phyloP scores from a whole-genome alignment of 2,329 filamentous ascomycete genomes.

The Biscogniauxia sp. region DNA sequence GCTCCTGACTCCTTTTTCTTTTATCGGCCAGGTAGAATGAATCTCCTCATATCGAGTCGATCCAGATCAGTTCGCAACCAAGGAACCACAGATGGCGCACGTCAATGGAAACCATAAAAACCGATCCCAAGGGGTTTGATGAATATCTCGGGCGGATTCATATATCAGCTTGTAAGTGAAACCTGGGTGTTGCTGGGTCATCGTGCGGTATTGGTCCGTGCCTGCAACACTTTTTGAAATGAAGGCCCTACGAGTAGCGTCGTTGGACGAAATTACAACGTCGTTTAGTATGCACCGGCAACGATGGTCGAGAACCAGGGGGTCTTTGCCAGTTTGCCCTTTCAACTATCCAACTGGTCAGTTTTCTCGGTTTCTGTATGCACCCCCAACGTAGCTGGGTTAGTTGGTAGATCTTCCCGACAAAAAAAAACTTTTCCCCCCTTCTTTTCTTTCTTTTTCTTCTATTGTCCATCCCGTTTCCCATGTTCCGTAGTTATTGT shows the following conservation, averaged over 20 bases:
- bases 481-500: too few relatives aligned
- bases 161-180: conserved; percentile 14
- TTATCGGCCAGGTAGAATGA: background rate
- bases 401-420: background rate
- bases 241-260: conserved; percentile 25
- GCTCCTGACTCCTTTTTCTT: background rate
- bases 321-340: background rate
- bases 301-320: conserved; percentile 22
- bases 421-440: too few relatives aligned
- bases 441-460: too few relatives aligned
- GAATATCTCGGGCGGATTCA: conserved; percentile 3
- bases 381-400: background rate
- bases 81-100: background rate
- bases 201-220: conserved; percentile 27
- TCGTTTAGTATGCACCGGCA: conserved; percentile 28
- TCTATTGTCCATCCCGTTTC: too few relatives aligned
- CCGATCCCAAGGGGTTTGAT: background rate
- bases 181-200: conserved; percentile 25
- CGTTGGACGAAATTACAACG: conserved; percentile 31
- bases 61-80: background rate
- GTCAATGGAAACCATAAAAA: background rate
- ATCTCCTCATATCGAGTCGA: background rate
- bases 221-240: conserved; percentile 26
- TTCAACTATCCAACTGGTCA: background rate
- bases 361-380: background rate